Evolutionary conservation across 2,329 filamentous ascomycete species (phyloP).

Genomic region (Xylariaceae sp.): DNA sequence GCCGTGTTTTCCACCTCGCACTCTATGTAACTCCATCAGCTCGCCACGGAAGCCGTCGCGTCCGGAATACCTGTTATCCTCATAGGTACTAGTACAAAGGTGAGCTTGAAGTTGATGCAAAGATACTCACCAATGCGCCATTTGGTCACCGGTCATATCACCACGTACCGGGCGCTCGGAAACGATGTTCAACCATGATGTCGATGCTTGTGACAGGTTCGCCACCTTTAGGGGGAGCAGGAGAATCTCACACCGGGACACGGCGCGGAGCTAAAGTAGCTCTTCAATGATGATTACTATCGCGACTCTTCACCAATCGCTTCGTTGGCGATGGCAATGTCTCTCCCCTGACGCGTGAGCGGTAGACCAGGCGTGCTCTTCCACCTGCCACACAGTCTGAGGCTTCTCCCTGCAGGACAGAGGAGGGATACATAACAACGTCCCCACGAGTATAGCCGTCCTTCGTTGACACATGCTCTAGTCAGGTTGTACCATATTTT

Average conservation of each 20-base stretch:
- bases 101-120: not conserved
- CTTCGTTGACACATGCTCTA: not conserved
- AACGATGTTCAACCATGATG: conserved; percentile 1
- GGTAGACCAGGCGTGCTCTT: not conserved
- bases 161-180: conserved; percentile 10
- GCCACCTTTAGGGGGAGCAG: not conserved
- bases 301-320: not conserved
- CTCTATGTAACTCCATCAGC: conserved; percentile 1
- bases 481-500: not conserved
- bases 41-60: not conserved
- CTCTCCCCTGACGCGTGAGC: not conserved
- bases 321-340: not conserved
- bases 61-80: not conserved
- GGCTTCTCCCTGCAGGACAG: not conserved
- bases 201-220: conserved; percentile 1
- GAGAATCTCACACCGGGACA: conserved; percentile 6
- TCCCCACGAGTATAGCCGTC: not conserved
- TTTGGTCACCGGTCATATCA: conserved; percentile 1
- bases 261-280: not conserved
- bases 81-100: not conserved
- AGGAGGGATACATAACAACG: not conserved
- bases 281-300: not conserved
- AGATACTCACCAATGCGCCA: not conserved
- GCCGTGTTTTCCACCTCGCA: not conserved
- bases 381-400: not conserved